These are phyloP conservation scores for Orobanche coerulescens DNA, from an alignment of 257 asterid species.

Conservation along the genomic window DNA sequence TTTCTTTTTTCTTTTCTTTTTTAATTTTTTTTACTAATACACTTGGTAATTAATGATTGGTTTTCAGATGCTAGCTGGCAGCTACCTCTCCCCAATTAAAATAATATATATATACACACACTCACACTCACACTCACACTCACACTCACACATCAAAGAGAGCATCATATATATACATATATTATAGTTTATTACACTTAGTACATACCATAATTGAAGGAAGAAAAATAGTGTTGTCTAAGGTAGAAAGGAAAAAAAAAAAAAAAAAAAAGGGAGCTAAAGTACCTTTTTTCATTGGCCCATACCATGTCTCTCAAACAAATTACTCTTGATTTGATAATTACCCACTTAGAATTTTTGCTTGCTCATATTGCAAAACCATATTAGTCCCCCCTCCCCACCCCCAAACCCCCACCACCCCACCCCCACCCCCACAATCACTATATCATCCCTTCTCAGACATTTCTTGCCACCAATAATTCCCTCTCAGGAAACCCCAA, in stretches of 20 bases:
- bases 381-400: not conserved
- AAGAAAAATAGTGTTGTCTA: slow-evolving; percentile 38
- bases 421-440: not conserved
- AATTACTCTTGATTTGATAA: slow-evolving; percentile 32
- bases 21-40: too few relatives aligned
- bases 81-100: slow-evolving; percentile 9
- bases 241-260: slow-evolving; percentile 20
- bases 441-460: slow-evolving; percentile 8
- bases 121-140: too few relatives aligned
- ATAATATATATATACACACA: not conserved
- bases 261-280: slow-evolving; percentile 34
- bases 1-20: too few relatives aligned
- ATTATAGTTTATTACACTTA: slow-evolving; percentile 31
- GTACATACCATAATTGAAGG: slow-evolving; percentile 46
- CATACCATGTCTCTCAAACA: slow-evolving; percentile 53
- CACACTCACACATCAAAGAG: not conserved
- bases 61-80: not conserved
- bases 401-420: not conserved
- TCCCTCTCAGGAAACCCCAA: not conserved
- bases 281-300: slow-evolving; percentile 52
- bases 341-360: slow-evolving; percentile 22
- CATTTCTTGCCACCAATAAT: slow-evolving; percentile 8
- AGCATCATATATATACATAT: too few relatives aligned
- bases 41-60: too few relatives aligned
- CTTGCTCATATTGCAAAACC: not conserved